These are phyloP conservation scores for Cystobasidium sp. DNA, from an alignment of 1,284 basidiomycete genomes.

Conservation along the genomic window DNA sequence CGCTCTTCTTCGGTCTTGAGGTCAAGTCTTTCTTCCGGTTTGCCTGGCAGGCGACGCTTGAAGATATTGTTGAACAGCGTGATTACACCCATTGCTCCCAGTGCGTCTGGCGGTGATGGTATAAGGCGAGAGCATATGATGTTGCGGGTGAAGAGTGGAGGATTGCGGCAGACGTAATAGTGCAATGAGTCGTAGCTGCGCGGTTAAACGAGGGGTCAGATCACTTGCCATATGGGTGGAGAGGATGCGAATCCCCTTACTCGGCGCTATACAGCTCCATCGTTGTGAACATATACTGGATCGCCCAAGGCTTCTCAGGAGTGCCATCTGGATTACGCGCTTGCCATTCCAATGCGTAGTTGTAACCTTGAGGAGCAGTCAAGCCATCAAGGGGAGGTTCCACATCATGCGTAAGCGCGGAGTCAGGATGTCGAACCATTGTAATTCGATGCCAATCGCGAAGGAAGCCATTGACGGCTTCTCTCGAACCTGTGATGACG, in stretches of 20 bases:
- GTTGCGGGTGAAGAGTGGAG: slow-evolving; percentile 24
- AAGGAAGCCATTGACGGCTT: slow-evolving; percentile 18
- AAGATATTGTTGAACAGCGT: slow-evolving; percentile 31
- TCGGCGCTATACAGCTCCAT: slow-evolving; percentile 19
- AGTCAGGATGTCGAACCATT: slow-evolving; percentile 19
- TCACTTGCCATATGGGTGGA: background rate
- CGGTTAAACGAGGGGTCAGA: background rate
- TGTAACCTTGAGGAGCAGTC: slow-evolving; percentile 8
- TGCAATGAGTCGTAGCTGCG: slow-evolving; percentile 26
- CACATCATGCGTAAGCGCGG: slow-evolving; percentile 3
- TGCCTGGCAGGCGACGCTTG: slow-evolving; percentile 9
- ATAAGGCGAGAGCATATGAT: slow-evolving; percentile 14
- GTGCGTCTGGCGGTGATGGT: slow-evolving; percentile 1
- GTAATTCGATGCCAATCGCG: slow-evolving; percentile 24
- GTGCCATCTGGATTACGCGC: slow-evolving; percentile 17
- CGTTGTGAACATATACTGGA: slow-evolving; percentile 26
- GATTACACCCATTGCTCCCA: slow-evolving; percentile 6
- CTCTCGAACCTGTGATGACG: background rate
- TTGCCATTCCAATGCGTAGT: slow-evolving; percentile 29
- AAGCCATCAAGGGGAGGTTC: background rate
- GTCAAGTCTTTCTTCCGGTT: slow-evolving; percentile 15
- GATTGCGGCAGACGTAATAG: slow-evolving; percentile 21
- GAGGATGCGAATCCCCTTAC: background rate
- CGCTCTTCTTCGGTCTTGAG: slow-evolving; percentile 29
- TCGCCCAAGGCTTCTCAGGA: slow-evolving; percentile 13